These are phyloP conservation scores for Hysterium pulicare DNA, from an alignment of 2,329 filamentous ascomycete genomes.

Conservation along the genomic window DNA sequence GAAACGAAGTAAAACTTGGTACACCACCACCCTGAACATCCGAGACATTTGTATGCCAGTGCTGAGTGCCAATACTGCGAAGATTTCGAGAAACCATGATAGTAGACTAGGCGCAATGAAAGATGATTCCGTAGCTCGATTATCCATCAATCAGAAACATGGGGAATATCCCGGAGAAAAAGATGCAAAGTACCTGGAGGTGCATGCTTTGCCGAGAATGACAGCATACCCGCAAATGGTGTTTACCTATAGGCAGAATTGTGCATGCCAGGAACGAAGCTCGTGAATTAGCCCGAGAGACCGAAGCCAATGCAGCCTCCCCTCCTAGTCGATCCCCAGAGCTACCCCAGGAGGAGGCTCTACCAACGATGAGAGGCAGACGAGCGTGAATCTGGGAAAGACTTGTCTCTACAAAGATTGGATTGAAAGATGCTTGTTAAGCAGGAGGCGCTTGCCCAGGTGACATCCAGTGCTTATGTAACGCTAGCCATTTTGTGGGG, in stretches of 20 bases:
- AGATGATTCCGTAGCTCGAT: neutral
- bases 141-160: conserved; percentile 2
- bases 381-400: no score
- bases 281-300: neutral
- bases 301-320: neutral
- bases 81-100: no score
- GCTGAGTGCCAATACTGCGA: neutral
- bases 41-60: neutral
- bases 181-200: neutral
- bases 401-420: no score
- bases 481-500: no score
- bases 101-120: neutral
- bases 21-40: neutral
- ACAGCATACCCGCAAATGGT: no score
- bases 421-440: no score
- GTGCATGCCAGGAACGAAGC: neutral
- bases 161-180: neutral
- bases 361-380: no score
- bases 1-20: neutral
- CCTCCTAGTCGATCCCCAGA: neutral
- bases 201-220: no score
- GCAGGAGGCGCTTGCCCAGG: no score
- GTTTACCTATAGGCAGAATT: conserved; percentile 1
- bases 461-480: no score
- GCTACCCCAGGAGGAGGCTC: no score